Evolutionary conservation across 192 early-diverging fungal species (phyloP).

Genomic region (Coemansia sp.): DNA sequence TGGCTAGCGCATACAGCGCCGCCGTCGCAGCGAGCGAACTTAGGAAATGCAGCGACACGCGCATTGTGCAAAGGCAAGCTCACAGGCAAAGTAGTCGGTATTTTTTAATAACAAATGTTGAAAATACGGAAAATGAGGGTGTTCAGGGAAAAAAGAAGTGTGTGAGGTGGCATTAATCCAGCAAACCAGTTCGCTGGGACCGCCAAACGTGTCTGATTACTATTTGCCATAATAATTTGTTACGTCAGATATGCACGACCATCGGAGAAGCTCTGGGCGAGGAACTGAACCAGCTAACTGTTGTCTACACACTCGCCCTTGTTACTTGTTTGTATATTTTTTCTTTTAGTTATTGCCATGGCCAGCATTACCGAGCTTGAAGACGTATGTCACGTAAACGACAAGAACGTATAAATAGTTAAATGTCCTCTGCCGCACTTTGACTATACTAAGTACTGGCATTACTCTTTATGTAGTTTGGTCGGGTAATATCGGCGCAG

Average conservation of each 20-base stretch:
- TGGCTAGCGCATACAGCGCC: conserved; percentile 2
- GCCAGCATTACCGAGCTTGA: not conserved
- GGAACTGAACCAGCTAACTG: not conserved
- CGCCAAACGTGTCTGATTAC: not conserved
- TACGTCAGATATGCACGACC: not conserved
- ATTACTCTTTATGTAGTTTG: conserved; percentile 10
- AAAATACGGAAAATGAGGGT: not conserved
- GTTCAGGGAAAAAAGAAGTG: not conserved
- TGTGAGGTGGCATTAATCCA: not conserved
- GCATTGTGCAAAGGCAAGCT: not conserved
- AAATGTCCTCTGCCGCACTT: not conserved
- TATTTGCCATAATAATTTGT: not conserved
- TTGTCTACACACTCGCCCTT: not conserved
- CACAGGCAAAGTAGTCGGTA: not conserved
- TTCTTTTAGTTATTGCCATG: conserved; percentile 1
- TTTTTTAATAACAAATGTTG: not conserved
- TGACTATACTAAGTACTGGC: not conserved
- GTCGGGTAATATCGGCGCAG: not conserved
- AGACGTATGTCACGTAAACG: conserved; percentile 3
- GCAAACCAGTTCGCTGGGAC: not conserved
- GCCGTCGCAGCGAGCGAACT: conserved; percentile 17
- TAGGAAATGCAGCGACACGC: conserved; percentile 7
- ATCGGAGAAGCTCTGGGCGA: not conserved
- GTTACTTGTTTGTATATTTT: not conserved
- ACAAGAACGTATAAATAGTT: not conserved